Evolutionary conservation across 1,284 basidiomycete genomes (phyloP), one percentile per base, ranked within the genome.

Genomic region (Ceratobasidium sp.): DNA sequence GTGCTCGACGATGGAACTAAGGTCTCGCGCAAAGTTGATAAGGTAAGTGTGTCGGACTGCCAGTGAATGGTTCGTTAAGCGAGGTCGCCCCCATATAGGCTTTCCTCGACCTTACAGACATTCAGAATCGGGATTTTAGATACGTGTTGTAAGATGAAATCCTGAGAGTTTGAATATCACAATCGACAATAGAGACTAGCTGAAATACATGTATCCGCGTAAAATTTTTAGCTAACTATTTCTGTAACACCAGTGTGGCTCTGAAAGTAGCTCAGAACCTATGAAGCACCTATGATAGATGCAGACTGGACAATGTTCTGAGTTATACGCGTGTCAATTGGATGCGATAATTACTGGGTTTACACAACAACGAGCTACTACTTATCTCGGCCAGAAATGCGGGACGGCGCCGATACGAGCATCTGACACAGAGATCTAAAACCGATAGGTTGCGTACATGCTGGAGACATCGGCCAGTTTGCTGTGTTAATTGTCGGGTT

Each of bases 41-140:
- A 82, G 73, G 65, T 78, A 59, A 44, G 26, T 6, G 17, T 15
- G 20, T 10, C n/a, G 28, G 17, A n/a, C 9, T 66, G 54, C 20
- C 26, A 3, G 20, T n/a, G 12, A 4, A 28, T 17, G 13, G 3
- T 7, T 17, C 42, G 50, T 26, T 71, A 17, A 54, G 4, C 13
- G 10, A 40, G 20, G 17, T 28, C 2, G 23, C 20, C 6, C 57
- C 38, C 33, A 10, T 38, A 10, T 44, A 82, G 78, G 69, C 71
- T 17, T 80, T 81, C 76, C 70, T 83, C 28, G 82, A 83, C 61
- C 74, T 83, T 40, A 83, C 82, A 12, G 82, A 83, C 68, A 80
- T 76, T 61, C 81, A 83, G 76, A 83, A 83, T 67, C 71, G 80
- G 40, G 79, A 79, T 23, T 83, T 83, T 77, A 71, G 82, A 66